Base-by-base conservation (phyloP, 495 filamentous ascomycete genomes). In the Acidiella bohemica region DNA sequence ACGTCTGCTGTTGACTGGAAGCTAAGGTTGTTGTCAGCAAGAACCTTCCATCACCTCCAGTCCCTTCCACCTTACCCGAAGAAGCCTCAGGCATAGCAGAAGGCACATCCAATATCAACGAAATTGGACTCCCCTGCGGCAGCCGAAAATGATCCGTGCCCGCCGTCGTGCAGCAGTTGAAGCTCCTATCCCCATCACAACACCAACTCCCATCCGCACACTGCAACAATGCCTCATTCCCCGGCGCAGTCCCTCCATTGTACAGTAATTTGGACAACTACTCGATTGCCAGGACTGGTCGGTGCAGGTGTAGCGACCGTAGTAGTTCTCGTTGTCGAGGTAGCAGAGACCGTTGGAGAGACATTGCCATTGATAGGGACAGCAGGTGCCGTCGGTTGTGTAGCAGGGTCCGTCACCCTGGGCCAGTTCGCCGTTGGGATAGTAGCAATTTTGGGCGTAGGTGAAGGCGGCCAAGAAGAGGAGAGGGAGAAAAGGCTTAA, bases 351-450 rank as follows among this genome's bases (percentile, higher is more conserved):
- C 47, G 20, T 50, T 46, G 27, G 36, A 30, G 26, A 37, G 9
- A 22, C 47, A 50, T 14, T 31, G 23, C 47, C 47, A 50, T 8
- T 50, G 35, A 6, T 39, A 22, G 5, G 47, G 47, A 42, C 47
- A 50, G 30, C 47, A 50, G 12, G 16, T 18, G 3, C 42, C 42
- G 8, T 37, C 42, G 5, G 26, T 17, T 14, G 31, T 18, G 6
- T 24, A 32, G 31, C 47, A 45, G 12, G 36, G 18, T 10, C 32
- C 36, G 14, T 37, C 42, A 18, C 37, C 37, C 4, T 19, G 28
- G 21, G 41, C 11, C 18, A 50, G 29, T 11, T 40, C 24, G 31
- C 47, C 47, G 26, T 50, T 34, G 10, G 47, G 47, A 21, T 50
- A 50, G 37, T 41, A 50, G 39, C 47, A 50, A 28, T 49, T 42